Base-by-base conservation (phyloP, 345 rosid species). In the Noccaea caerulescens region DNA sequence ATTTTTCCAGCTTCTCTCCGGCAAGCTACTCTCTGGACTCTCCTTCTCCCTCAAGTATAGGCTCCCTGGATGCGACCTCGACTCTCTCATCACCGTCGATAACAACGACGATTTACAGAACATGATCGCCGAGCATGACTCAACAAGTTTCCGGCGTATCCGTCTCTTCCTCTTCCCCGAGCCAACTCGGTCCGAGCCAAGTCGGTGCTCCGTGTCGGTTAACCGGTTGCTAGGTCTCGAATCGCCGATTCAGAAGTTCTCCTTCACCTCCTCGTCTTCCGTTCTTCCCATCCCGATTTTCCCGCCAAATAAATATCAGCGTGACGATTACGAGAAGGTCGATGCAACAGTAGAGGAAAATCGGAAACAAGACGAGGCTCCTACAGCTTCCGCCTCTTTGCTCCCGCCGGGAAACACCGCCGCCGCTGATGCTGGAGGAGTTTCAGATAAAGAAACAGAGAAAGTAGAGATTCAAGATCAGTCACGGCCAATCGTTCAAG, bases 31-130 rank as follows among this genome's bases (percentile, higher is more conserved):
- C 50, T 34, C 1, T 37, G 58, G 50, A 27, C 50, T 57, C 20
- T 25, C 58, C 50, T 71, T 72, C 56, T n/a, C 50, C 11, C 57
- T 72, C 49, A 72, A 72, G 76, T 72, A 72, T 42, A 44, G 38
- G 33, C 57, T 63, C 18, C 76, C 57, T 6, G 41, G 36, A 42
- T 63, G 10, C 7, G 71, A 72, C n/a, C 50, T 72, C 2, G 76
- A 63, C 65, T 56, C 71, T 46, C 71, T 72, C 64, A 63, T 64
- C 13, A 54, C 76, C 34, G 65, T 72, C 50, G 7, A 9, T 2
- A 1, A 46, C 51, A 46, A 72, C 25, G 58, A 64, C 0, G 76
- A 72, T 38, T 12, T 72, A 45, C 42, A 55, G 7, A 72, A 72
- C 58, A 72, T 63, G 76, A 56, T 54, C 58, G 58, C 20, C 3